These are phyloP conservation scores for Rutstroemia sydowiana DNA, from an alignment of 2,329 filamentous ascomycete genomes.

Conservation along the genomic window DNA sequence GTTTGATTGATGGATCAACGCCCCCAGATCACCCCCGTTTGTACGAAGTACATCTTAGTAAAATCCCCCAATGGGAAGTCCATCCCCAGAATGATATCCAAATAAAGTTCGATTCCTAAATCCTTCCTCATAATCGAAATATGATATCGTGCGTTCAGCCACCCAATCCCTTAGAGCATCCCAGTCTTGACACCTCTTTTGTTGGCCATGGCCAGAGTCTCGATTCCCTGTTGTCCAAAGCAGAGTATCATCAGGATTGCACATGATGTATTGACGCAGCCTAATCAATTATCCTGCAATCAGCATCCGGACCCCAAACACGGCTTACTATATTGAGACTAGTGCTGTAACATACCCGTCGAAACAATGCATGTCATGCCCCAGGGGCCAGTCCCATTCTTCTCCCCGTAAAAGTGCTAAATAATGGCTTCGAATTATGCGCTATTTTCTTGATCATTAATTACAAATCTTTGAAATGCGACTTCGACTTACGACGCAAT, in stretches of 20 bases:
- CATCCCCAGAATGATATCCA: no score
- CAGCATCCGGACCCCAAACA: no score
- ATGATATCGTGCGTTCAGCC: background rate
- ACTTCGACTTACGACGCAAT: background rate
- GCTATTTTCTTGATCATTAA: background rate
- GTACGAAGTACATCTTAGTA: no score
- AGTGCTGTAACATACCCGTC: no score
- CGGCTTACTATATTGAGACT: no score
- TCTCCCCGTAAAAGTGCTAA: background rate
- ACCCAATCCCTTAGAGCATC: constrained; percentile 5
- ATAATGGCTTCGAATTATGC: background rate
- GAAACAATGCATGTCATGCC: constrained; percentile 4
- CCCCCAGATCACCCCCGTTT: no score
- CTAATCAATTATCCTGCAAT: no score
- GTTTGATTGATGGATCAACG: no score
- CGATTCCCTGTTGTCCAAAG: constrained; percentile 1
- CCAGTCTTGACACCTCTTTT: constrained; percentile 4
- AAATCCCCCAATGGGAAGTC: no score
- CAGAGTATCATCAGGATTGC: constrained; percentile 8
- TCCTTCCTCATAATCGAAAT: background rate
- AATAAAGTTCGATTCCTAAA: no score
- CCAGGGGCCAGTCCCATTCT: background rate
- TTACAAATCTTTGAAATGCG: background rate
- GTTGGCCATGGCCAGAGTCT: constrained; percentile 4
- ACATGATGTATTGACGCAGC: constrained; percentile 6